phyloP scores from a whole-genome alignment of 257 asterid species.

The Gynochthodes officinalis region DNA sequence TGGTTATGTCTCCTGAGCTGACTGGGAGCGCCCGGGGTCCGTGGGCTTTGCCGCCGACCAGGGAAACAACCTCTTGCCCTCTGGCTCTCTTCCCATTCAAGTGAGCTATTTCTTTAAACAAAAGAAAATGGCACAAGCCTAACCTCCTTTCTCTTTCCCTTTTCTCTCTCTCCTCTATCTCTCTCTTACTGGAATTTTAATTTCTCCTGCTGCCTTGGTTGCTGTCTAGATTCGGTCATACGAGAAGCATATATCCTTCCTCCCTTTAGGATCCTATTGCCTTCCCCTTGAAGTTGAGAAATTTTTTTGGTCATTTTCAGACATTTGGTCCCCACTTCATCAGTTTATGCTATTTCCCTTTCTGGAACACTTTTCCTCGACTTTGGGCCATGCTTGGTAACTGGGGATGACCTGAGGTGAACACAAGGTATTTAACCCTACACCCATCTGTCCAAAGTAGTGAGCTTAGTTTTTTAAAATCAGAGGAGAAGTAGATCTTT shows the following conservation, averaged over 20 bases:
- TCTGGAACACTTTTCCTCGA: constrained; percentile 41
- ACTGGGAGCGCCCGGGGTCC: constrained; percentile 69
- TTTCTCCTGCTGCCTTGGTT: constrained; percentile 36
- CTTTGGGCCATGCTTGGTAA: constrained; percentile 38
- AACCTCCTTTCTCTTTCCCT: constrained; percentile 12
- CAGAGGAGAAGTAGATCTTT: constrained; percentile 34
- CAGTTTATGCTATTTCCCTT: constrained; percentile 36
- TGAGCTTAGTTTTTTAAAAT: constrained; percentile 24
- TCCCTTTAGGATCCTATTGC: constrained; percentile 51
- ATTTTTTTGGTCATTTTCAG: constrained; percentile 39
- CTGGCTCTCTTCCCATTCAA: constrained; percentile 57
- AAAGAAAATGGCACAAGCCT: constrained; percentile 26
- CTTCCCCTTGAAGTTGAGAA: constrained; percentile 35
- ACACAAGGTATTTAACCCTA: constrained; percentile 28
- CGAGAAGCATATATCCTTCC: constrained; percentile 39
- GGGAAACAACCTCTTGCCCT: constrained; percentile 64
- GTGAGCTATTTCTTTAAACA: constrained; percentile 47
- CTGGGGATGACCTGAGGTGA: constrained; percentile 41
- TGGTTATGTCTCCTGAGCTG: constrained; percentile 79
- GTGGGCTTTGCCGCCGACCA: constrained; percentile 92
- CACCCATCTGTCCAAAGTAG: constrained; percentile 39
- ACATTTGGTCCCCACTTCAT: constrained; percentile 64
- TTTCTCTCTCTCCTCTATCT: constrained; percentile 5
- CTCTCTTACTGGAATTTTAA: constrained; percentile 5
- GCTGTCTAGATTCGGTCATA: constrained; percentile 69